Conservation (phyloP, 768 basidiomycete genomes). For the Mycena filopes region DNA sequence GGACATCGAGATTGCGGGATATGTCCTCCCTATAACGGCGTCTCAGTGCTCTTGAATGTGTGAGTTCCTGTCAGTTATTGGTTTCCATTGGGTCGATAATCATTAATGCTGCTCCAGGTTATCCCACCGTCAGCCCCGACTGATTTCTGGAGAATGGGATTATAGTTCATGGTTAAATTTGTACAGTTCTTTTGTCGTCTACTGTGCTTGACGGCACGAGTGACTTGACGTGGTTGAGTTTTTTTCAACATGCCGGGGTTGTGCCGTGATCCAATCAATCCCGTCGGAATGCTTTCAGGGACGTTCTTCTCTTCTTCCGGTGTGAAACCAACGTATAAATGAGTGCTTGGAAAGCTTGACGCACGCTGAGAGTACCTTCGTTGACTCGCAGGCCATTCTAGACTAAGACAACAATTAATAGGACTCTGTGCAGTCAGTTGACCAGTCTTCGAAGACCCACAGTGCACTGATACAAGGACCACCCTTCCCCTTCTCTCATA, state of each 20-base stretch:
- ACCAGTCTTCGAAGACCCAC: background rate
- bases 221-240: background rate
- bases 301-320: too few relatives aligned
- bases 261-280: background rate
- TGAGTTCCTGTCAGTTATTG: background rate
- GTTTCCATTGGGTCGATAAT: background rate
- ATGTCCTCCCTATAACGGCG: conserved; percentile 1
- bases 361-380: too few relatives aligned
- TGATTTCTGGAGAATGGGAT: too few relatives aligned
- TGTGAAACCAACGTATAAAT: too few relatives aligned
- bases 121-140: too few relatives aligned
- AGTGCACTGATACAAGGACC: background rate
- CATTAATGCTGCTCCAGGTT: background rate
- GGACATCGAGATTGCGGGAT: conserved; percentile 24
- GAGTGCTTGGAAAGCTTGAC: too few relatives aligned
- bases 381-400: too few relatives aligned
- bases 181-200: conserved; percentile 1
- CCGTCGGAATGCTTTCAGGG: too few relatives aligned
- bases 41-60: background rate
- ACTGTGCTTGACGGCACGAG: conserved; percentile 15
- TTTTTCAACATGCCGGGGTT: background rate
- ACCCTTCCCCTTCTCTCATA: background rate
- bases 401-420: too few relatives aligned
- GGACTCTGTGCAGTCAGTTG: background rate
- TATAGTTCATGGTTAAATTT: background rate